phyloP scores from a whole-genome alignment of 1,284 basidiomycete species.

The Sphaerobolus stellatus region DNA sequence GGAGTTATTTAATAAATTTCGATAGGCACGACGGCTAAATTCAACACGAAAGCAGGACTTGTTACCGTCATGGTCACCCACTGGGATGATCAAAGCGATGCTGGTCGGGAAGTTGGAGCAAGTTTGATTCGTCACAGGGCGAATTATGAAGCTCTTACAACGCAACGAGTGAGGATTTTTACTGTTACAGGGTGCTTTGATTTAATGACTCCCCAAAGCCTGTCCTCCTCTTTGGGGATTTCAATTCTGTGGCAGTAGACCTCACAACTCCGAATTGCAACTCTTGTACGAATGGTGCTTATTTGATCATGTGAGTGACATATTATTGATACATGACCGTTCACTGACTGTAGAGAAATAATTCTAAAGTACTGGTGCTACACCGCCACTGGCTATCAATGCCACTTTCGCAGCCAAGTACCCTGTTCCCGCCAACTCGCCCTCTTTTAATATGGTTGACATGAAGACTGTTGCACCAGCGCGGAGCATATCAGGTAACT shows the following conservation, averaged over 20 bases:
- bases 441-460: slow-evolving; percentile 47
- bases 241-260: slow-evolving; percentile 35
- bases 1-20: background rate
- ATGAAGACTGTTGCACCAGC: slow-evolving; percentile 43
- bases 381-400: slow-evolving; percentile 41
- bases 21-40: slow-evolving; percentile 2
- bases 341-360: slow-evolving; percentile 33
- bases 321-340: background rate
- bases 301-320: background rate
- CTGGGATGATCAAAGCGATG: slow-evolving; percentile 54
- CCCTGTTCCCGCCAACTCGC: slow-evolving; percentile 32
- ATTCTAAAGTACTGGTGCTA: slow-evolving; percentile 45
- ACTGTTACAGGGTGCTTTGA: background rate
- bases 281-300: slow-evolving; percentile 7
- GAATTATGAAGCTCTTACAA: slow-evolving; percentile 44
- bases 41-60: background rate
- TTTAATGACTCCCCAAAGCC: slow-evolving; percentile 22
- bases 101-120: slow-evolving; percentile 48
- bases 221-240: slow-evolving; percentile 53
- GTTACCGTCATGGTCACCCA: slow-evolving; percentile 52
- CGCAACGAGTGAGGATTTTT: slow-evolving; percentile 15
- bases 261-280: slow-evolving; percentile 7
- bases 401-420: slow-evolving; percentile 45
- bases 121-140: slow-evolving; percentile 51
- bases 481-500: slow-evolving; percentile 43